Evolutionary conservation across 108 stramenopile genomes (phyloP).

Genomic region (Fragilariopsis cylindrus): DNA sequence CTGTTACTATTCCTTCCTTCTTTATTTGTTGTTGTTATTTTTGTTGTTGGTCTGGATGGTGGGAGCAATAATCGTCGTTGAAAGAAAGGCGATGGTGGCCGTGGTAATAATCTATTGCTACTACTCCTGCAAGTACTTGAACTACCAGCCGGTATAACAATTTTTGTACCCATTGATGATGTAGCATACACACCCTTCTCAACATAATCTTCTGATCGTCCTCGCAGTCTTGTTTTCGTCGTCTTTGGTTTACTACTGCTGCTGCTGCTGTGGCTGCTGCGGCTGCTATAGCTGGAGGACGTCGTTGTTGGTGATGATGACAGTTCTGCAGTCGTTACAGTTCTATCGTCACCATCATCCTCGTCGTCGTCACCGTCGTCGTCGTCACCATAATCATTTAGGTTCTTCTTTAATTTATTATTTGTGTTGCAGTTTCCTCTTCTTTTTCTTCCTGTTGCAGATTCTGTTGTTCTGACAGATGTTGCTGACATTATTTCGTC

Average conservation of each 20-base stretch:
- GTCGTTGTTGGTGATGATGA: neutral
- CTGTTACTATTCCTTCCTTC: no score
- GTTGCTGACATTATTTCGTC: neutral
- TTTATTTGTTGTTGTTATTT: no score
- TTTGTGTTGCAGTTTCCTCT: neutral
- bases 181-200: neutral
- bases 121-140: no score
- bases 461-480: neutral
- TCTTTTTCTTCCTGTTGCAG: neutral
- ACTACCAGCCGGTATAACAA: no score
- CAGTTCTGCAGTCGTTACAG: neutral
- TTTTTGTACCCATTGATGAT: neutral
- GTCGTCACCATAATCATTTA: neutral
- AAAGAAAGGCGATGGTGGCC: no score
- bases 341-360: neutral
- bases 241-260: neutral
- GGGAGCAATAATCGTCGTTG: no score
- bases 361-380: neutral
- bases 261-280: neutral
- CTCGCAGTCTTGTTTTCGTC: neutral
- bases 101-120: no score
- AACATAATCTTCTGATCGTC: conserved; percentile 11
- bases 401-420: neutral
- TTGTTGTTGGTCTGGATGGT: no score
- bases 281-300: neutral